Evolutionary conservation across 768 basidiomycete genomes (phyloP), one percentile per base, ranked within the genome.

Genomic region (Russula griseocarnosa): DNA sequence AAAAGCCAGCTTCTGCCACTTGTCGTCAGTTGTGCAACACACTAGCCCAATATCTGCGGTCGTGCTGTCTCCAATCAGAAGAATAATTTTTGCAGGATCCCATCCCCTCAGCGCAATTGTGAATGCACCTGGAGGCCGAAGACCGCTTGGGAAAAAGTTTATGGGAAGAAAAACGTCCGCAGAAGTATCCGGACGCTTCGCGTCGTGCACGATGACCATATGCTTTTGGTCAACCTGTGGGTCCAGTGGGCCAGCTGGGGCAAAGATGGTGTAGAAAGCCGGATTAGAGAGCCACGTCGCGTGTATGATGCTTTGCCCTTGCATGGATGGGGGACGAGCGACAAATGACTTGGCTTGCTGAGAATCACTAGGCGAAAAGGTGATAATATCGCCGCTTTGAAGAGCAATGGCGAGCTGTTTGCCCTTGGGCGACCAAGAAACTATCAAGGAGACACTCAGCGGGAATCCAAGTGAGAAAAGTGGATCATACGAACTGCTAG

Each of bases 371-470:
- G 86, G 79, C 44, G 81, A 78, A 71, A 84, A 92, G 0, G 88
- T 85, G 47, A 89, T 71, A 44, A 92, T 85, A 59, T 87, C 86
- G 3, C 90, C 90, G 22, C 78, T 80, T 67, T 82, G 82, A 18
- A 91, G 74, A 26, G 87, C 91, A 52, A 93, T 81, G 1, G 88
- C 89, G 49, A 93, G 78, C 60, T 92, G 90, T 71, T 90, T 93
- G 50, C 90, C 91, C 72, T 90, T 91, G 1, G 90, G 88, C 3
- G 90, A 92, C 90, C 91, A 93, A 16, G 87, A 82, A 10, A 87
- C 91, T 92, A 61, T 13, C 58, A 51, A 58, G 26, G 10, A 49
- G 20, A 67, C 20, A 58, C 40, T 67, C 55, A 69, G 68, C 26
- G 26, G 52, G 28, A 67, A 60, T 38, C 52, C 58, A 52, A 38